A percentile compares a stretch with the other conserved stretches of the same genome.
Conservation (phyloP, 352 stramenopile species). For the Pythium brachiatum region DNA sequence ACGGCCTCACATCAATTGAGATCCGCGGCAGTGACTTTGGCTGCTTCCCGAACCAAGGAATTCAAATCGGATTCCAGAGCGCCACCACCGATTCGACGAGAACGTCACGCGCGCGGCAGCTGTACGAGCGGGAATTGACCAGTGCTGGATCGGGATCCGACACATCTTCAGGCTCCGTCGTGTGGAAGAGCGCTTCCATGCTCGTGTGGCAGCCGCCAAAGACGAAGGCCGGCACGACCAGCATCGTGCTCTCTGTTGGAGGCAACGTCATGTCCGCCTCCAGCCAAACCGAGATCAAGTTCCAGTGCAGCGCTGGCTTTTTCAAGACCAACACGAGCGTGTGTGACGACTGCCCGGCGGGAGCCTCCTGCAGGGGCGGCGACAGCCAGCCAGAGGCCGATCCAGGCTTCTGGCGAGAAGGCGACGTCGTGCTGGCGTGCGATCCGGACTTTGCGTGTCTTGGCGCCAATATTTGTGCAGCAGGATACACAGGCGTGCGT, state of each 20-base stretch:
- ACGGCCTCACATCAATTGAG: conserved; percentile 54
- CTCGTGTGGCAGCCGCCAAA: conserved; percentile 60
- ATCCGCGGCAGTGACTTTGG: conserved; percentile 65
- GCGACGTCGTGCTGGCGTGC: conserved; percentile 47
- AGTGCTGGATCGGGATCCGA: background rate
- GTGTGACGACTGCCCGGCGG: conserved; percentile 51
- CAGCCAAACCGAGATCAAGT: conserved; percentile 62
- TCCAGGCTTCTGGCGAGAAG: conserved; percentile 56
- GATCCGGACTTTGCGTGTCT: conserved; percentile 58
- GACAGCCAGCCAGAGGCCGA: conserved; percentile 44
- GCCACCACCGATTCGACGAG: background rate
- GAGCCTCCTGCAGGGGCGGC: conserved; percentile 47
- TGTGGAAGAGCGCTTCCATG: conserved; percentile 48
- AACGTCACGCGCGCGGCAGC: background rate
- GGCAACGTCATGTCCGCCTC: conserved; percentile 55
- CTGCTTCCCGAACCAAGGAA: conserved; percentile 58
- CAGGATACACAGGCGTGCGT: conserved; percentile 41
- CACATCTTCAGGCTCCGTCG: conserved; percentile 22
- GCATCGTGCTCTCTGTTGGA: conserved; percentile 53
- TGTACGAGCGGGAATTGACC: background rate
- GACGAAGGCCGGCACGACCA: conserved; percentile 48
- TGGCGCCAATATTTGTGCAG: conserved; percentile 44
- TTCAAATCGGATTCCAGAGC: conserved; percentile 44
- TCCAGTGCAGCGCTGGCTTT: conserved; percentile 58
- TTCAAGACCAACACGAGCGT: conserved; percentile 43